Evolutionary conservation across 768 basidiomycete genomes (phyloP), one percentile per base, ranked within the genome.

Genomic region (Russula emetica): DNA sequence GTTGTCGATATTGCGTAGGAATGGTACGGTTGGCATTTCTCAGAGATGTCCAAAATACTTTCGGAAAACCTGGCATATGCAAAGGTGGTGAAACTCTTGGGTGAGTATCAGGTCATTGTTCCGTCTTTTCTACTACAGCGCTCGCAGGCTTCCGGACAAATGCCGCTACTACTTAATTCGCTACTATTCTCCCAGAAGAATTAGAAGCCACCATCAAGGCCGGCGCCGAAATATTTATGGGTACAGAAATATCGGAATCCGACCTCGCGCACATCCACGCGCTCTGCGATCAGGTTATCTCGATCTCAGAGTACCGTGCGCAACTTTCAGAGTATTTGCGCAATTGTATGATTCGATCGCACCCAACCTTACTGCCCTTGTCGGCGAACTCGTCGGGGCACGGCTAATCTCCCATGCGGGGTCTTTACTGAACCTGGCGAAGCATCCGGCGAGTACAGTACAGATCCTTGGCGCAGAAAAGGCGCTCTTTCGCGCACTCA

Each of bases 1-100:
- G 95, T 99, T 53, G 36, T 62, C 54, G 20, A 36, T 14, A n/a
- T 8, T 55, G 32, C 47, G 18, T 70, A 97, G 96, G 97, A 99
- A 84, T 99, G 97, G 97, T 99, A 99, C 71, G 97, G 97, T 42
- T 99, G 97, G 97, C 97, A 99, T 79, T 99, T 99, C 83, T 97
- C 97, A 5, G 97, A 99, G 77, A 92, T 99, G 89, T 90, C 88
- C 63, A 98, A 98, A 79, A 98, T 99, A 74, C 90, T 99, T 69
- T 85, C 87, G 64, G 97, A 99, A 80, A 99, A 97, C 77, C 78
- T 95, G 63, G 96, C 96, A 22, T 98, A 98, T 74, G 95, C 97
- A 64, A 97, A 94, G 78, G 88, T 90, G 63, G 85, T 99, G 70
- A 89, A 88, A 61, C 76, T 82, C 38, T 95, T 99, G 95, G 97